These are phyloP conservation scores for Picochlorum sp. DNA, from an alignment of 139 green algal genomes.

Conservation along the genomic window DNA sequence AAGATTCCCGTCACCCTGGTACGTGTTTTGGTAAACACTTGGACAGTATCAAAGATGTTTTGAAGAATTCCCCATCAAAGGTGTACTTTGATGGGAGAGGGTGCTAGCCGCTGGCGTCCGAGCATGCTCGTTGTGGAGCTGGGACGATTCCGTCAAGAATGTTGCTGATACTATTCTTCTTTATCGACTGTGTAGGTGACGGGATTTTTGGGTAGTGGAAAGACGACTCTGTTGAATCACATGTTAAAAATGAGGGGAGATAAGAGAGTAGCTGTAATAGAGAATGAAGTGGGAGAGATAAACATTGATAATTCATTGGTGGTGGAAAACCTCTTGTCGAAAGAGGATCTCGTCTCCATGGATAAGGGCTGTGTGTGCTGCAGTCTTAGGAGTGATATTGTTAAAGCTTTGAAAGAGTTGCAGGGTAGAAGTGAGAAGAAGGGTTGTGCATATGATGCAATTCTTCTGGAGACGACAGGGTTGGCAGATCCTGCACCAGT, in stretches of 20 bases:
- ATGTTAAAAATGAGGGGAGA: conserved; percentile 46
- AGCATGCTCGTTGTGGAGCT: too few species aligned
- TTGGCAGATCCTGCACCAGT: conserved; percentile 76
- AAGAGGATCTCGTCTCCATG: conserved; percentile 74
- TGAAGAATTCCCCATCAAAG: background rate
- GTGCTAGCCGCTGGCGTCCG: too few species aligned
- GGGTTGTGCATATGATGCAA: conserved; percentile 39
- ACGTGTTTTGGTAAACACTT: background rate
- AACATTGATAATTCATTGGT: conserved; percentile 75
- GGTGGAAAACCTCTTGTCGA: conserved; percentile 52
- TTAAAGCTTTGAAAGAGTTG: conserved; percentile 64
- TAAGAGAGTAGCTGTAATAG: conserved; percentile 65
- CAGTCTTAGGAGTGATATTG: conserved; percentile 71
- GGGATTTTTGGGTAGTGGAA: conserved; percentile 46
- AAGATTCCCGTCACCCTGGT: conserved; percentile 18
- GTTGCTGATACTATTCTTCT: background rate
- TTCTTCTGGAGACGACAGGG: conserved; percentile 77
- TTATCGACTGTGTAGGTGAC: conserved; percentile 24
- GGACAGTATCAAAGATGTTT: too few species aligned
- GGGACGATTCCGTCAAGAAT: background rate
- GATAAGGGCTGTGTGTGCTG: conserved; percentile 82
- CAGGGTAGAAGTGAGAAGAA: conserved; percentile 26
- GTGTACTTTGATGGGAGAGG: background rate
- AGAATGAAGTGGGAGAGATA: conserved; percentile 76
- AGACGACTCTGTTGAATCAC: conserved; percentile 77